Base-by-base conservation (phyloP, 306 rosid genomes). In the Pterocarpus santalinus region DNA sequence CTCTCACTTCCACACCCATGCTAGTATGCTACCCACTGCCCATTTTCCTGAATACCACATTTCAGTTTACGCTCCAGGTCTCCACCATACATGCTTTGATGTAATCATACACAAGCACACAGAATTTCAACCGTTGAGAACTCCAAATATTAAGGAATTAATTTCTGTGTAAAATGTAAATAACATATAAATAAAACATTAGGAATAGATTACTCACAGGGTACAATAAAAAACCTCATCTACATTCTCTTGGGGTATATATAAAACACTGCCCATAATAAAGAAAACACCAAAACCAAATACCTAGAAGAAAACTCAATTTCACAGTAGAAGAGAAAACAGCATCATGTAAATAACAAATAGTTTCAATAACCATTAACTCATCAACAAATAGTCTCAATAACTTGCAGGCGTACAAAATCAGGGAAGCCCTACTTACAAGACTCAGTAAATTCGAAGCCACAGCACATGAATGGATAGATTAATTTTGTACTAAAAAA, bases 1-100 rank as follows among this genome's bases (percentile, higher is more conserved):
- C 39, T 15, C 67, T 16, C 57, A 51, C 61, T 44, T 51, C 77
- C 69, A 68, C 30, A 39, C 57, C 38, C 75, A 66, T 38, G 55
- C n/a, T n/a, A n/a, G n/a, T n/a, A n/a, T n/a, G n/a, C 80, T 65
- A 77, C 17, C 33, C 12, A 15, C 2, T 47, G 4, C 32, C 47
- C 22, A 22, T 22, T 38, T 52, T 65, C 56, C 53, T 8, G n/a
- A 53, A 66, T 35, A 77, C 36, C 44, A 30, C 67, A 52, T 41
- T 73, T 73, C 22, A 74, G 43, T 46, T 43, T 17, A 66, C 58
- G 67, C 30, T 36, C 34, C 52, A 5, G 30, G 8, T 38, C 60
- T 10, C 51, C 61, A 16, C 16, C 51, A 17, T 14, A 47, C 49
- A 65, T 32, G 43, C 28, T 47, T 11, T 70, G 67, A 17, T 33